phyloP scores from a whole-genome alignment of 345 rosid genomes.

The Clarkia xantiana region DNA sequence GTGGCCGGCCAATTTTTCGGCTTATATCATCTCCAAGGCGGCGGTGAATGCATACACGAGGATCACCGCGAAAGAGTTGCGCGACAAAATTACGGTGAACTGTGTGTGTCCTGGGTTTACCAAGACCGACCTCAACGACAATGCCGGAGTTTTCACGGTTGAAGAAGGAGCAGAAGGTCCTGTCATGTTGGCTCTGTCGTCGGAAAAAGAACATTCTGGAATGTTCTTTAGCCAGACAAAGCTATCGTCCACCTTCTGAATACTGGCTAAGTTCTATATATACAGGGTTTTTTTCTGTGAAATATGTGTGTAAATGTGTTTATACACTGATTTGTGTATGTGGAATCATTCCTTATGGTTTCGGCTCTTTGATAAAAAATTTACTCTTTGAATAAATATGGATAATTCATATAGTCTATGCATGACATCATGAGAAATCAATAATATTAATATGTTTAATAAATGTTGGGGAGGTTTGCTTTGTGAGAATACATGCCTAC shows the following conservation, averaged over 20 bases:
- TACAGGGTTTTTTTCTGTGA: too few species aligned
- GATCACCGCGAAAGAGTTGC: constrained; percentile 13
- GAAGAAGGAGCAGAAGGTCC: constrained; percentile 12
- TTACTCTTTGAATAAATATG: too few species aligned
- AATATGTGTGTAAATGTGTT: too few species aligned
- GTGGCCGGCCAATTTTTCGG: constrained; percentile 8
- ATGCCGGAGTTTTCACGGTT: constrained; percentile 1
- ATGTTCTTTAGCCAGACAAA: constrained; percentile 8
- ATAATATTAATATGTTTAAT: too few species aligned
- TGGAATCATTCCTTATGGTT: too few species aligned
- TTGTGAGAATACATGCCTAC: too few species aligned
- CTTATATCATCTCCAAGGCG: constrained; percentile 12
- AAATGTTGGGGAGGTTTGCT: too few species aligned
- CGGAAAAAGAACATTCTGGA: constrained; percentile 9
- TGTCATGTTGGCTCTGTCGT: constrained; percentile 11
- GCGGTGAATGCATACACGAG: constrained; percentile 13
- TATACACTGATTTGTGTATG: too few species aligned
- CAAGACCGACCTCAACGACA: constrained; percentile 8
- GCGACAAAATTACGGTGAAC: constrained; percentile 4
- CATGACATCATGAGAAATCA: too few species aligned
- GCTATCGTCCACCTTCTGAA: constrained; percentile 10
- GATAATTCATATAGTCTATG: too few species aligned
- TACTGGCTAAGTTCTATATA: too few species aligned
- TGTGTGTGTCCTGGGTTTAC: constrained; percentile 7
- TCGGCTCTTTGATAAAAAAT: too few species aligned